Conservation (phyloP, 2,329 filamentous ascomycete genomes). For the Aspergillus sp. region DNA sequence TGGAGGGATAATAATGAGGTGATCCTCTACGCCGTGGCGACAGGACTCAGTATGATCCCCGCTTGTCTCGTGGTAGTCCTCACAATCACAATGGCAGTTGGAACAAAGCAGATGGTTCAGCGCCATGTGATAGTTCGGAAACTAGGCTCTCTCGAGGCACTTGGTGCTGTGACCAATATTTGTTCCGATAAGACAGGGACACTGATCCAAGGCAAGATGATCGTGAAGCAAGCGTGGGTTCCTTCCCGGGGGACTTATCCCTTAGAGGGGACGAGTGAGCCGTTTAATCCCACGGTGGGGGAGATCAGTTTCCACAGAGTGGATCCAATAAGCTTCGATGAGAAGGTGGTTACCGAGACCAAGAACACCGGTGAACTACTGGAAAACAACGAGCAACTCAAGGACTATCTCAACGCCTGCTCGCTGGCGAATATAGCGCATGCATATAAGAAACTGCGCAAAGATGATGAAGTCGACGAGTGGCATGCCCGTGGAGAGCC, state of each 20-base stretch:
- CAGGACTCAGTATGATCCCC: conserved; percentile 57
- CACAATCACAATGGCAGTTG: conserved; percentile 64
- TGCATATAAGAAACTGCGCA: conserved; percentile 46
- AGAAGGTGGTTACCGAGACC: conserved; percentile 28
- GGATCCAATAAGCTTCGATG: conserved; percentile 18
- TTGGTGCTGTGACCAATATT: conserved; percentile 59
- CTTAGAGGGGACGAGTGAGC: conserved; percentile 53
- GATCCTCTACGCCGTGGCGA: conserved; percentile 60
- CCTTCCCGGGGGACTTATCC: conserved; percentile 55
- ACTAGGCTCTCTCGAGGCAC: conserved; percentile 54
- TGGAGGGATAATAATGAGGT: conserved; percentile 54
- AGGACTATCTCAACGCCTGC: conserved; percentile 58
- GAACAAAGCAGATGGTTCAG: conserved; percentile 54
- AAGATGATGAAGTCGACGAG: conserved; percentile 42
- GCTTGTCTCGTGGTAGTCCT: conserved; percentile 61
- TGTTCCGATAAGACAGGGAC: conserved; percentile 38
- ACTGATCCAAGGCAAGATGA: conserved; percentile 53
- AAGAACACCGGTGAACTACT: conserved; percentile 30
- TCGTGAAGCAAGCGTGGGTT: conserved; percentile 50
- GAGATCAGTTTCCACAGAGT: conserved; percentile 38
- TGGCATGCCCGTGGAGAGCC: conserved; percentile 64
- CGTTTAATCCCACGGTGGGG: conserved; percentile 56
- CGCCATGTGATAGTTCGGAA: conserved; percentile 56
- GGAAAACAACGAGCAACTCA: conserved; percentile 44
- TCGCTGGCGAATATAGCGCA: conserved; percentile 63